Evolutionary conservation across 2,329 filamentous ascomycete species (phyloP), one percentile per base, ranked within the genome.

Genomic region (Neonectria sp.): DNA sequence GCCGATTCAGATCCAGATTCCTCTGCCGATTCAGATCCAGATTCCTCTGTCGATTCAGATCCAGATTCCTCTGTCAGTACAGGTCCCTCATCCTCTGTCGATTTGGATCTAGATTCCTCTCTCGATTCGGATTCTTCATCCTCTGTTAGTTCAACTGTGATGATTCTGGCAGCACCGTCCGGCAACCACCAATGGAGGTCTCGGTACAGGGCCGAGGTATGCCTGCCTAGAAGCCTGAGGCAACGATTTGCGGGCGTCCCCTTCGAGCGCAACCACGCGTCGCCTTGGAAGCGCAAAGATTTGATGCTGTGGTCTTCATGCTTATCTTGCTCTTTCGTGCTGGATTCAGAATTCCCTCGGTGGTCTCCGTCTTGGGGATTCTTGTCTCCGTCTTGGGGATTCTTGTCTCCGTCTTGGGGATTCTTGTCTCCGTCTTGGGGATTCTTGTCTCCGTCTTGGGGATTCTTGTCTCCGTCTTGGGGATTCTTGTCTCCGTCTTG

Each of bases 111-210:
- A n/a, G n/a, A n/a, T n/a, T n/a, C n/a, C n/a, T n/a, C n/a, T n/a
- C n/a, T n/a, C n/a, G n/a, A n/a, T n/a, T n/a, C n/a, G 6, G 6
- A 6, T 29, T 6, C 11, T 9, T 9, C 31, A 11, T 11, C 3
- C 31, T 33, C 9, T 33, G 31, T 33, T 11, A 9, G 11, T 33
- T 33, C 9, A 9, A 3, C 3, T 33, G 9, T 59, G 2, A 75
- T 58, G 17, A 73, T 27, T 35, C 45, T 63, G 21, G 49, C n/a
- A 45, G 52, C 43, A 57, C 37, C 62, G 46, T 55, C 21, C 11
- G 68, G 65, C 48, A 72, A 60, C 70, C 73, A 74, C 70, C 71
- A 73, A 11, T 29, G 21, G 12, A 72, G 25, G 29, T 69, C 55
- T 53, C 60, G 69, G 7, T 56, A 45, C 6, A 75, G 59, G 6